Evolutionary conservation across 2,329 filamentous ascomycete species (phyloP), one percentile per base, ranked within the genome.

Genomic region (Fusarium pilosicola): DNA sequence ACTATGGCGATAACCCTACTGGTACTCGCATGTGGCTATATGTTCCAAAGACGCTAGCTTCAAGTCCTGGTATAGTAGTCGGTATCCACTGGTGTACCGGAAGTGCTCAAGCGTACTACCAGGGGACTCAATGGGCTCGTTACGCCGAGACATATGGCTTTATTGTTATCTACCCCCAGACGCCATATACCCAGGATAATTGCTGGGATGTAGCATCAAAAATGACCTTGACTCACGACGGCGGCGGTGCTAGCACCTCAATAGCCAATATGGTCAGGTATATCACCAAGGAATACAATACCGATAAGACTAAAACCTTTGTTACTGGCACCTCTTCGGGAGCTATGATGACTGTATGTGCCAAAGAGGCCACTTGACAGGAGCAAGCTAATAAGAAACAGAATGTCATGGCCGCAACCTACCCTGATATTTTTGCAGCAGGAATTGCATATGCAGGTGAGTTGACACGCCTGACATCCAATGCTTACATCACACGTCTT

Each of bases 181-280:
- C 81, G 10, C 75, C 75, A 7, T 76, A 75, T 28, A 76, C 70
- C 1, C 77, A 76, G 20, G 84, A 82, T 44, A 84, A 79, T 48
- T 91, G 89, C 81, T 91, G 89, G 86, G 89, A 91, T 73, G 89
- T 91, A 11, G 85, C 87, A 10, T 88, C 86, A 15, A 83, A 83
- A 44, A 84, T 82, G 39, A 82, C 86, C 0, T 81, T 89, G 12
- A 86, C 84, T 6, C 87, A 87, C 70, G 80, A 86, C 56, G 87
- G 87, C 18, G 87, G 87, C 10, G 86, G 85, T 20, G 85, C 88
- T 72, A 86, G 83, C 67, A 85, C 85, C 52, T 82, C 83, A 7
- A 88, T 90, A 55, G 86, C 84, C 42, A 87, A 86, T 76, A 89
- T 89, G 88, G 86, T 88, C 66, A 82, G 81, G 39, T 88, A 86